phyloP scores from a whole-genome alignment of 768 basidiomycete species.

The Scleroderma bovista region DNA sequence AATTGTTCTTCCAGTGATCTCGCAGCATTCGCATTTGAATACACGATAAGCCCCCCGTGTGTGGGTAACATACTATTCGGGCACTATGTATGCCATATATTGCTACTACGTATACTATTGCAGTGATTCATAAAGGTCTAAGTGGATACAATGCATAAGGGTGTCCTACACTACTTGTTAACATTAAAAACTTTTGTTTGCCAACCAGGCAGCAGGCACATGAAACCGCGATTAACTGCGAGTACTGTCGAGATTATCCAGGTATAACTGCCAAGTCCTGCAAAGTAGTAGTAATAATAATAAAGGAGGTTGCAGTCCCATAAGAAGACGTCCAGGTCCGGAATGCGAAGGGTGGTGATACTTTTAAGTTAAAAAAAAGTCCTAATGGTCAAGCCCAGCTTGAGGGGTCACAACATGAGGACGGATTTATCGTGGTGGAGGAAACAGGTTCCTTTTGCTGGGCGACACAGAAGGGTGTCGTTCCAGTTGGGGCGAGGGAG shows the following conservation, averaged over 20 bases:
- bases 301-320: slow-evolving; percentile 1
- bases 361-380: slow-evolving; percentile 7
- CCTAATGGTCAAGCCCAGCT: slow-evolving; percentile 19
- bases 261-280: neutral
- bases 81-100: neutral
- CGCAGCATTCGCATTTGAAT: neutral
- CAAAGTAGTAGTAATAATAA: slow-evolving; percentile 6
- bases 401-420: slow-evolving; percentile 13
- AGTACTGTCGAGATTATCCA: neutral
- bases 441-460: slow-evolving; percentile 48
- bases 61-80: neutral
- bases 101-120: neutral
- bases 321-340: slow-evolving; percentile 5
- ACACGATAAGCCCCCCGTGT: neutral
- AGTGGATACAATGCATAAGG: neutral
- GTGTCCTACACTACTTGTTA: neutral
- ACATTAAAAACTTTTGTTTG: neutral
- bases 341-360: slow-evolving; percentile 11
- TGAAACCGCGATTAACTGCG: neutral
- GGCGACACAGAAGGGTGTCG: slow-evolving; percentile 64
- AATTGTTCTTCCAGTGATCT: slow-evolving; percentile 37
- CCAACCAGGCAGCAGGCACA: neutral
- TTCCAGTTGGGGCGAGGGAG: slow-evolving; percentile 73
- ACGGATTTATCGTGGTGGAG: slow-evolving; percentile 37
- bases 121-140: slow-evolving; percentile 1